Evolutionary conservation across 2,329 filamentous ascomycete genomes (phyloP).

Genomic region (Diaporthe destruens): DNA sequence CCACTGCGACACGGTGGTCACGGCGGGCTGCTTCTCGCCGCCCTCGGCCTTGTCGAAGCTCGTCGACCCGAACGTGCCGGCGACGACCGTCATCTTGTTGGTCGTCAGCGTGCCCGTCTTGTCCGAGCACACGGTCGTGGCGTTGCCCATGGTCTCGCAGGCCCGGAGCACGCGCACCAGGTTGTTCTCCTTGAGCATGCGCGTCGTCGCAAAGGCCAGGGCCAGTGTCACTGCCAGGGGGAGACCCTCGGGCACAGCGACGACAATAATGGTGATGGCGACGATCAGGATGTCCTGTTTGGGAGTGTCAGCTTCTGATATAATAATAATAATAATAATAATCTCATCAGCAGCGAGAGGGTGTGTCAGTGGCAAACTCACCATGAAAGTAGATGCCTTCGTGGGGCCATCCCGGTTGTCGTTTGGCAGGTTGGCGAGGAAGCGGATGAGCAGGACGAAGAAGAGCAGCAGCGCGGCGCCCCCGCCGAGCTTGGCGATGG

Average conservation of each 20-base stretch:
- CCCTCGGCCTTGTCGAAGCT: constrained; percentile 32
- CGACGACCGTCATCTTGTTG: constrained; percentile 82
- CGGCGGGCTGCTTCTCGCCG: background rate
- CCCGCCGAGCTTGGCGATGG: constrained; percentile 64
- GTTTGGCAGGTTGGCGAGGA: constrained; percentile 71
- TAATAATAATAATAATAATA: too few relatives aligned
- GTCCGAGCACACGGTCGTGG: constrained; percentile 73
- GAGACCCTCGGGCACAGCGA: constrained; percentile 75
- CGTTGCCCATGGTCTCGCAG: constrained; percentile 79
- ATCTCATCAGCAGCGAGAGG: rapidly evolving
- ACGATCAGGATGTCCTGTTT: constrained; percentile 68
- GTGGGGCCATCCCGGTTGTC: constrained; percentile 62
- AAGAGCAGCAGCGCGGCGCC: constrained; percentile 80
- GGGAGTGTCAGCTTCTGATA: background rate
- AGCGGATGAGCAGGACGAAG: constrained; percentile 82
- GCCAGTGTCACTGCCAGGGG: constrained; percentile 76
- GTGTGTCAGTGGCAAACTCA: background rate
- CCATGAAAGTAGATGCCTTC: constrained; percentile 70
- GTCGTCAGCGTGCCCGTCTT: constrained; percentile 82
- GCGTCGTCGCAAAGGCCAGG: constrained; percentile 75
- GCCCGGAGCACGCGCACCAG: constrained; percentile 76
- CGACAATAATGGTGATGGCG: constrained; percentile 74
- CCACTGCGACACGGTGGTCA: constrained; percentile 47
- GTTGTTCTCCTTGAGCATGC: constrained; percentile 78
- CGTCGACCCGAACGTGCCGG: constrained; percentile 70